Conservation (phyloP, 768 basidiomycete species). For the Leccinellum rugosiceps region DNA sequence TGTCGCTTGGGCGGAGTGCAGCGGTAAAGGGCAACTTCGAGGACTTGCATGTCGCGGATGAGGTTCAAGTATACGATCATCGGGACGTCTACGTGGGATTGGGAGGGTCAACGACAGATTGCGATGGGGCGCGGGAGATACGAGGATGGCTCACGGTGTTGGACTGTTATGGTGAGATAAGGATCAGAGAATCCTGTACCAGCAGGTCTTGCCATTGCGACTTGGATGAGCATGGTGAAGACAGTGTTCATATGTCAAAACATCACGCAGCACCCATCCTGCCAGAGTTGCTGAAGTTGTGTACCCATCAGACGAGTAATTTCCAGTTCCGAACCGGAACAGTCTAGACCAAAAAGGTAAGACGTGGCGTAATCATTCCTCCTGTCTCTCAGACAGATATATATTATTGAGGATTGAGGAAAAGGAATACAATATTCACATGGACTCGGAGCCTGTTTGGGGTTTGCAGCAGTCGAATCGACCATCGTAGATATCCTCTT, state of each 20-base stretch:
- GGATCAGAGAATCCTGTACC: constrained; percentile 5
- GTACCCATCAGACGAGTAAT: too few relatives aligned
- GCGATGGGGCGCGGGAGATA: not conserved
- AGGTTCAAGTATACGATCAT: constrained; percentile 62
- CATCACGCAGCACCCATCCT: too few relatives aligned
- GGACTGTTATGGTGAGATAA: not conserved
- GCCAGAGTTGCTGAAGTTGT: too few relatives aligned
- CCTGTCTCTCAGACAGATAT: too few relatives aligned
- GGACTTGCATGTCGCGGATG: constrained; percentile 76
- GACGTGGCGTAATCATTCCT: too few relatives aligned
- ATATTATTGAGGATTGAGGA: too few relatives aligned
- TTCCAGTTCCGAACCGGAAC: too few relatives aligned
- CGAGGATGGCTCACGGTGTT: not conserved
- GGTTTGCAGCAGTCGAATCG: too few relatives aligned
- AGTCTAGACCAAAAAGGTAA: too few relatives aligned
- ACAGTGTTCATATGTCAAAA: not conserved
- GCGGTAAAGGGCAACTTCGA: constrained; percentile 66
- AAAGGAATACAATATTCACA: too few relatives aligned
- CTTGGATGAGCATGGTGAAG: not conserved
- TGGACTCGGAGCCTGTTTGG: too few relatives aligned
- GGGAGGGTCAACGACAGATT: not conserved
- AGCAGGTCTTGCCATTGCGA: constrained; percentile 12
- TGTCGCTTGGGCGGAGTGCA: constrained; percentile 58
- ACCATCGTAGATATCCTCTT: too few relatives aligned
- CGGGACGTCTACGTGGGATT: constrained; percentile 45